Evolutionary conservation across 2,329 filamentous ascomycete species (phyloP), one percentile per base, ranked within the genome.

Genomic region (Trichothecium roseum): DNA sequence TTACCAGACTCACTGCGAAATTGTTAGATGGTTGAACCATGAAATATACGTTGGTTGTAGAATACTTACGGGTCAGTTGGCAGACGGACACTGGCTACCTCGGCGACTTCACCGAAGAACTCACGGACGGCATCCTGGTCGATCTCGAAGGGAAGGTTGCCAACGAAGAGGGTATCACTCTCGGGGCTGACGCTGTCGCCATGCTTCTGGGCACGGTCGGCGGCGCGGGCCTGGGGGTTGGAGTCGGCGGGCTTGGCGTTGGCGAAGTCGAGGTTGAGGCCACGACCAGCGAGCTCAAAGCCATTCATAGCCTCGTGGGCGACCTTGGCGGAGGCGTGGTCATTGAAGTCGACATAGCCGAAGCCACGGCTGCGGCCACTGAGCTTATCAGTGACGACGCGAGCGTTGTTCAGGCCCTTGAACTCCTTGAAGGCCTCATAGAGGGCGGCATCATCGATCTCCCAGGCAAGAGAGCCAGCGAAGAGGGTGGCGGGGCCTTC

Each of bases 381-480:
- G 37, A 80, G 76, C 58, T 81, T 81, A 66, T 94, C 85, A 49
- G 78, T 88, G 57, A 94, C 84, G 53, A 94, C 78, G 49, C 85
- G 81, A 45, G 79, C 81, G 50, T 76, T 73, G 45, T 68, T 64
- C 38, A 93, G 69, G 52, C 81, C 81, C 44, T 80, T 81, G 51
- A 81, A 89, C 43, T 74, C 64, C 66, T 87, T 75, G 66, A 95
- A 94, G 57, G 89, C 82, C 50, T 81, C 73, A 46, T 74, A 71
- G 44, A 95, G 78, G 64, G 75, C 76, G 45, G 87, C 78, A 60
- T 94, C 88, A 49, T 93, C 84, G 36, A 94, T 69, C 55, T 80
- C 84, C 87, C 87, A 95, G 62, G 84, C 86, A 44, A 95, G 70
- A 68, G 86, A 89, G 48, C 88, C 88, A 45, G 87, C 78, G 60